Evolutionary conservation across 2,329 filamentous ascomycete genomes (phyloP), one percentile per base, ranked within the genome.

Genomic region (Gremmenia infestans): DNA sequence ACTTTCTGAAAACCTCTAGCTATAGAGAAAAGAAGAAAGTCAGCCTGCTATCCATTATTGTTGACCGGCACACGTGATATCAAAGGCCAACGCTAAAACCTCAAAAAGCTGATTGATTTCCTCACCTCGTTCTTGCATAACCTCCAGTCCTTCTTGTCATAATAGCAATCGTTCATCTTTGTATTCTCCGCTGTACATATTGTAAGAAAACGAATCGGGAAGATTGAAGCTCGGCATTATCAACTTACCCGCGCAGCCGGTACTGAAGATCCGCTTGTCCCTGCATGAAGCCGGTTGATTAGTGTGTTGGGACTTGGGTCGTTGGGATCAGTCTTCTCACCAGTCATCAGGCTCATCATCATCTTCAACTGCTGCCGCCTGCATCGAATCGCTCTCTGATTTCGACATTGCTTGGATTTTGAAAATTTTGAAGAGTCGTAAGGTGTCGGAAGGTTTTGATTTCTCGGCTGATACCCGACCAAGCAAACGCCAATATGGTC

Each of bases 251-350:
- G 91, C 83, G 70, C 93, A 97, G 56, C 93, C 94, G 2, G 93
- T 97, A 77, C 91, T 96, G 77, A 91, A 96, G 73, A 97, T 97
- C 70, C 94, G 82, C 81, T 96, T 93, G 77, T 97, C 92, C 93
- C 93, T 97, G 70, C 57, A 65, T 42, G 37, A 37, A 49, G 54
- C 50, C 36, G 43, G 51, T 47, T 53, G 40, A 46, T 65, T 60
- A 61, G 60, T 56, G 14, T 25, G 54, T 61, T 60, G 54, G 51
- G 53, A 54, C 32, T 17, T 36, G 32, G 56, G 23, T 43, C 45
- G 39, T 61, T 62, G 53, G 53, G 58, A 36, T 53, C 43, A 43
- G 53, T 22, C 46, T 37, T 43, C 65, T 73, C 77, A 97, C 94
- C 93, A 97, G 58, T 96, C 93, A 79, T 97, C 94, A 4, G 89